These are phyloP conservation scores for Eutrema salsugineum DNA, from an alignment of 441 rosid genomes.

Conservation along the genomic window DNA sequence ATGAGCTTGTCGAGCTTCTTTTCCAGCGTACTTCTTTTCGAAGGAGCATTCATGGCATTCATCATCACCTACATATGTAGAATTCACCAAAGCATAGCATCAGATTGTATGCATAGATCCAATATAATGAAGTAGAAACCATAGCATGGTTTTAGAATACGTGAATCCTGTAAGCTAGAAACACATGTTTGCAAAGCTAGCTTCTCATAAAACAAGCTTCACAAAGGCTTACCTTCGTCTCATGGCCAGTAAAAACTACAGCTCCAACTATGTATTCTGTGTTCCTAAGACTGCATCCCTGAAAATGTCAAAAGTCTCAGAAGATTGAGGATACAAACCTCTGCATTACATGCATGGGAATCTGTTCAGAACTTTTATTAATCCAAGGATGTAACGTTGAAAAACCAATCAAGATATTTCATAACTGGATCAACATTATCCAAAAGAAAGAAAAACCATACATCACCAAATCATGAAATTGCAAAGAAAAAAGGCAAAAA, in stretches of 20 bases:
- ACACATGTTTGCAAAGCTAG: slow-evolving; percentile 19
- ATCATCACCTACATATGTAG: slow-evolving; percentile 88
- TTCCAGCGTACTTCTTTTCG: slow-evolving; percentile 98
- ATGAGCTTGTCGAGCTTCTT: slow-evolving; percentile 99
- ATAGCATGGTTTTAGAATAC: not conserved
- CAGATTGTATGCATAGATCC: not conserved
- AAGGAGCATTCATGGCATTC: slow-evolving; percentile 99
- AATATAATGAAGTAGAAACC: not conserved
- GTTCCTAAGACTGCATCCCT: slow-evolving; percentile 99
- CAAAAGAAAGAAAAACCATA: not conserved
- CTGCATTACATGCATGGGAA: not conserved
- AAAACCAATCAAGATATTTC: not conserved
- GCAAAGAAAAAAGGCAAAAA: slow-evolving; percentile 12
- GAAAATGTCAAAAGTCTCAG: slow-evolving; percentile 25
- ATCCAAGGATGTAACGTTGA: not conserved
- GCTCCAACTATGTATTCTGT: slow-evolving; percentile 84
- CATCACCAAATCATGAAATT: slow-evolving; percentile 5
- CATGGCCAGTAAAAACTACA: slow-evolving; percentile 93
- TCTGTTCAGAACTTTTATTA: not conserved
- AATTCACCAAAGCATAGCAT: slow-evolving; percentile 17
- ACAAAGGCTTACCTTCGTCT: slow-evolving; percentile 81
- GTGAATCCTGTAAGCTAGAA: slow-evolving; percentile 10
- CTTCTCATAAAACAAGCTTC: slow-evolving; percentile 17
- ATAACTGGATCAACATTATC: not conserved
- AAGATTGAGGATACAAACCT: not conserved